Evolutionary conservation across 306 rosid species (phyloP).

Genomic region (Begonia loranthoides): DNA sequence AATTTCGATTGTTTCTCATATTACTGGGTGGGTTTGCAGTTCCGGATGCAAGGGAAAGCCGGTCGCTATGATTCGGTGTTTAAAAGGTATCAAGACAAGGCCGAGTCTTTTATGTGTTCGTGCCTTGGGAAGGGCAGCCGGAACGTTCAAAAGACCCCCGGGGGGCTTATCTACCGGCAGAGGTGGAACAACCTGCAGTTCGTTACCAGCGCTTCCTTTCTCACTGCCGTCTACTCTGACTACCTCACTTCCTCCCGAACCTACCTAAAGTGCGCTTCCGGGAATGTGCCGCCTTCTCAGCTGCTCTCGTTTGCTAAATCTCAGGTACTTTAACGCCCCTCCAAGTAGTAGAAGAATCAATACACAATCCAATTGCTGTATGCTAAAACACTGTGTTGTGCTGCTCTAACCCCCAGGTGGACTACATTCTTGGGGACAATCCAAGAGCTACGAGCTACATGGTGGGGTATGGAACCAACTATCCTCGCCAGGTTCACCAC

Average conservation of each 20-base stretch:
- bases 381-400: too few relatives aligned
- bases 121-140: conserved; percentile 59
- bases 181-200: conserved; percentile 99
- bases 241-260: conserved; percentile 58
- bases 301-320: conserved; percentile 70
- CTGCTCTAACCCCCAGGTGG: conserved; percentile 30
- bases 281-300: conserved; percentile 50
- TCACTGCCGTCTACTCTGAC: conserved; percentile 87
- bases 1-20: neutral
- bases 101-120: conserved; percentile 83
- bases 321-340: conserved; percentile 18
- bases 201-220: conserved; percentile 81
- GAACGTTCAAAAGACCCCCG: conserved; percentile 82
- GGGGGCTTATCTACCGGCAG: conserved; percentile 85
- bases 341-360: too few relatives aligned
- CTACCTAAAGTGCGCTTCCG: conserved; percentile 49
- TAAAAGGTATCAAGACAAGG: conserved; percentile 54
- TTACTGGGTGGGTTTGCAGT: conserved; percentile 21
- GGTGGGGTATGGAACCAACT: conserved; percentile 94
- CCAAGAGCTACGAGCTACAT: conserved; percentile 96
- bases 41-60: conserved; percentile 82
- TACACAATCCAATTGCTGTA: too few relatives aligned
- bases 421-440: conserved; percentile 90
- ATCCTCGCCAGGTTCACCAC: conserved; percentile 85
- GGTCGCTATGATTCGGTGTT: conserved; percentile 49